Evolutionary conservation across 345 rosid species (phyloP).

Genomic region (Salix suchowensis): DNA sequence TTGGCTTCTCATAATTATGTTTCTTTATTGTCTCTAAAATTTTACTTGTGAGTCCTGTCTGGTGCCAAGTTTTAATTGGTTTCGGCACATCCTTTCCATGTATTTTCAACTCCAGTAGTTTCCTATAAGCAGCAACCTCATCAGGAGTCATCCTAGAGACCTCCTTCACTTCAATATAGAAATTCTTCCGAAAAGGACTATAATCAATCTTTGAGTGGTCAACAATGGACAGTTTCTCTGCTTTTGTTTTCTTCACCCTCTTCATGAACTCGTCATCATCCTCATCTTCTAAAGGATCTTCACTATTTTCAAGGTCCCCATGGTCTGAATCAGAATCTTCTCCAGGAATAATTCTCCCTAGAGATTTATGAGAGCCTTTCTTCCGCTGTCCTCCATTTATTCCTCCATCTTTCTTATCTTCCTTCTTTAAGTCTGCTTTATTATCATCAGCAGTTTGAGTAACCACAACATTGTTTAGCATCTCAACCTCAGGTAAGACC

Average conservation of each 20-base stretch:
- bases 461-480: constrained; percentile 43
- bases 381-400: constrained; percentile 42
- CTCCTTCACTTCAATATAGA: constrained; percentile 90
- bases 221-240: constrained; percentile 78
- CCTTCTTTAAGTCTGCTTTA: constrained; percentile 24
- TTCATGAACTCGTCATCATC: constrained; percentile 96
- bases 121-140: constrained; percentile 74
- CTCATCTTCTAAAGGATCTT: constrained; percentile 67
- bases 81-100: constrained; percentile 95
- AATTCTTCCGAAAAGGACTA: constrained; percentile 69
- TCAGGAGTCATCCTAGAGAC: constrained; percentile 70
- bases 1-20: constrained; percentile 80
- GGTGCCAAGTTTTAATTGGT: constrained; percentile 90
- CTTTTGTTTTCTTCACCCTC: constrained; percentile 98
- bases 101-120: constrained; percentile 80
- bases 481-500: constrained; percentile 91
- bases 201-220: constrained; percentile 94
- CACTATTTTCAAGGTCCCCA: constrained; percentile 58
- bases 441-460: constrained; percentile 27
- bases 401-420: constrained; percentile 30
- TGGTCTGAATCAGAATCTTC: constrained; percentile 89
- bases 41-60: constrained; percentile 83
- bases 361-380: constrained; percentile 57
- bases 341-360: constrained; percentile 94
- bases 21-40: constrained; percentile 83